Base-by-base conservation (phyloP, 2,329 filamentous ascomycete species). In the Fusarium solani-melongenae region DNA sequence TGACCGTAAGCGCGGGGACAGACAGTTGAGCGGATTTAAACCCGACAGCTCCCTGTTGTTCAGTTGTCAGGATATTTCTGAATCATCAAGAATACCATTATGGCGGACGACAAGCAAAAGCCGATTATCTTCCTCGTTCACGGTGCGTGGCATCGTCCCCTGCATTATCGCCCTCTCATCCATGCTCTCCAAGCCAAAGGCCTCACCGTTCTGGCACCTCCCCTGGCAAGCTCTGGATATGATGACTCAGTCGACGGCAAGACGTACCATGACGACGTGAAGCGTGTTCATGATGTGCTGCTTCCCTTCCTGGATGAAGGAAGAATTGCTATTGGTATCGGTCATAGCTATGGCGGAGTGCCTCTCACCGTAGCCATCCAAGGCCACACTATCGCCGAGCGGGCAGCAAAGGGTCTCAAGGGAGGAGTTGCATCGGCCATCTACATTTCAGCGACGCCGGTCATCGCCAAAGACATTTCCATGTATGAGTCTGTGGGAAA, bases 111-210 rank as follows among this genome's bases (percentile, higher is more conserved):
- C 10, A 12, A 34, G 6, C 57, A 73, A 12, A 46, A 71, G 6
- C 69, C 66, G 9, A 41, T 71, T 1, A 11, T 76, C 5, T 55
- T 75, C 3, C 14, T 76, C 1, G 46, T 69, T 1, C 71, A 72
- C 14, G 74, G 74, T n/a, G 71, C 71, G 4, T 75, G 71, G 74
- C 69, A 76, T 15, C 66, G 39, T 3, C 69, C 73, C 2, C 10
- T 67, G 15, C 73, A 76, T 10, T 76, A 71, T n/a, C 62, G 53
- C 2, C 12, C 20, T 7, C 57, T 76, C 3, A 67, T 76, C 10
- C 5, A 68, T 31, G 44, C 49, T 2, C 62, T 76, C 2, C 53
- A 61, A 5, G 27, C 33, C 1, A 33, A 67, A 4, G 66, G 51
- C 4, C 67, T 71, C 34, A 71, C 61, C 5, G 62, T 69, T 4